phyloP scores from a whole-genome alignment of 78 protist species.

The Tieghemostelium lacteum region DNA sequence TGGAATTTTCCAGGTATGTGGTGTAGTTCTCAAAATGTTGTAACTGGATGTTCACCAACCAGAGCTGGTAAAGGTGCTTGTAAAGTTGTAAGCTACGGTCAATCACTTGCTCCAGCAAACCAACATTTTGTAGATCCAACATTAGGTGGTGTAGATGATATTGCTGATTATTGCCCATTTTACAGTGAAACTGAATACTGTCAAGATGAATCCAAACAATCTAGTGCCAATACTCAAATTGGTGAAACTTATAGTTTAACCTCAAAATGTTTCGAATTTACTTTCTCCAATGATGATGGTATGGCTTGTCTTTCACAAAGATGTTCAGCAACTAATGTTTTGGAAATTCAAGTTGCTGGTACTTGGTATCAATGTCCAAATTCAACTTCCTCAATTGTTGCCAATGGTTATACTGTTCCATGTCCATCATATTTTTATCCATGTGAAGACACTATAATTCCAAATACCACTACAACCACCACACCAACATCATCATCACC shows the following conservation, averaged over 20 bases:
- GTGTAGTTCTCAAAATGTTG: neutral
- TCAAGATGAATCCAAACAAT: neutral
- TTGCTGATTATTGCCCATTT: slow-evolving; percentile 49
- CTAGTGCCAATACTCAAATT: neutral
- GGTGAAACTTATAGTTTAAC: neutral
- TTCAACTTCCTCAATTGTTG: neutral
- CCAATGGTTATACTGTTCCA: neutral
- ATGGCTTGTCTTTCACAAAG: slow-evolving; percentile 23
- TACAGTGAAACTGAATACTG: slow-evolving; percentile 1
- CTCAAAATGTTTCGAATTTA: slow-evolving; percentile 62
- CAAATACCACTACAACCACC: too few species aligned
- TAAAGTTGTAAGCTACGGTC: neutral
- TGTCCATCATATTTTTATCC: slow-evolving; percentile 23
- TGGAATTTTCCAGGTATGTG: slow-evolving; percentile 44
- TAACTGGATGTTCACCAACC: neutral
- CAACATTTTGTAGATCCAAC: slow-evolving; percentile 36
- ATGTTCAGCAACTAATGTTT: neutral
- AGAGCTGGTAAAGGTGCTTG: slow-evolving; percentile 28
- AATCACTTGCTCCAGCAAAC: neutral
- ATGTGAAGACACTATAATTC: too few species aligned
- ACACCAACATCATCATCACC: too few species aligned
- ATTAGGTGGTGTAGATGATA: slow-evolving; percentile 2
- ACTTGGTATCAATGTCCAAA: neutral
- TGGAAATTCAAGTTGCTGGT: neutral
- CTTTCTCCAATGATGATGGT: too few species aligned